Base-by-base conservation (phyloP, 2,329 filamentous ascomycete species). In the Sphaceloma murrayae region DNA sequence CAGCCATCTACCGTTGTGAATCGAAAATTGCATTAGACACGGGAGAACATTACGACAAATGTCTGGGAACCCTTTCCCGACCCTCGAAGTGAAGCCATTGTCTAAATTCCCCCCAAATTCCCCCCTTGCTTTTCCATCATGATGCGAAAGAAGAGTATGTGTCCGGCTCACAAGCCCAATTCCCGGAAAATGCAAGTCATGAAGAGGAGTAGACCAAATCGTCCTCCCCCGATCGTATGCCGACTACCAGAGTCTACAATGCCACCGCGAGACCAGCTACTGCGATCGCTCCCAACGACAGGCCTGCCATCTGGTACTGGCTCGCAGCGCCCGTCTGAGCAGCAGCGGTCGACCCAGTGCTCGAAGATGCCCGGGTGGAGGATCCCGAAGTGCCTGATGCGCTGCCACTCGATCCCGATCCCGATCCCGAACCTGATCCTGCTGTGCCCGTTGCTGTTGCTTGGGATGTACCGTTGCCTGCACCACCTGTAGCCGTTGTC, bases 311-410 rank as follows among this genome's bases (percentile, higher is more conserved):
- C 29, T 48, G 34, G 21, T 42, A 26, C 8, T 27, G 39, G 14
- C 21, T 33, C 5, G 48, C 48, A 22, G 34, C 48, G 19, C 48
- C 48, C 11, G 48, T 46, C 24, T 27, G 22, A n/a, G 36, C 46
- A 4, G 33, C 10, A 5, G 31, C 3, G 8, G 22, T 18, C 4
- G 47, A 46, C 3, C 24, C 26, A 31, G 36, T 38, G 16, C 42
- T 24, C n/a, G 32, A 42, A 31, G 47, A 42, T 14, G 45, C 19
- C n/a, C 29, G 31, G n/a, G 7, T 32, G 17, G 19, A 27, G 26
- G 36, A 34, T 11, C 24, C 24, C 13, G n/a, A n/a, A n/a, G n/a
- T n/a, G n/a, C n/a, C n/a, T n/a, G 50, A 38, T 17, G 34, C 27
- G 24, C 19, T 46, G 27, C 40, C 26, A 42, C 44, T 31, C 30